phyloP scores from a whole-genome alignment of 2,329 filamentous ascomycete genomes.

The Tolypocladium cylindrosporum region DNA sequence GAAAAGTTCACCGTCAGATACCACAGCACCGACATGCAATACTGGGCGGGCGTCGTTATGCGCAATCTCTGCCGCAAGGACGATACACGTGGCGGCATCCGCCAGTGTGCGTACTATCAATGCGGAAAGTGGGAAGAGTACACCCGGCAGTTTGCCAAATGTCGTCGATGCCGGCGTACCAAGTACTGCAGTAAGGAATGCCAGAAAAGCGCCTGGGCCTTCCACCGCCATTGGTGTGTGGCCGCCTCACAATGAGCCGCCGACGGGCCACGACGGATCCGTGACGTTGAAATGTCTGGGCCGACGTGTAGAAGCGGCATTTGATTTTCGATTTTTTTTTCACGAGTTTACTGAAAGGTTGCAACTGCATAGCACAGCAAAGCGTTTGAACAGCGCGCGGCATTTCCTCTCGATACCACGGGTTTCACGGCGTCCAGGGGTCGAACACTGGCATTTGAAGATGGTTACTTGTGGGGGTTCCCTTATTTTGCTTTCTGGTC shows the following conservation, averaged over 20 bases:
- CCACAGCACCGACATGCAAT: constrained; percentile 95
- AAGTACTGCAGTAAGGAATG: constrained; percentile 99
- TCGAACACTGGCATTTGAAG: constrained; percentile 12
- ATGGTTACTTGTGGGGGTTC: constrained; percentile 2
- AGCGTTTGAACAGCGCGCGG: constrained; percentile 29
- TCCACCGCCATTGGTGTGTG: constrained; percentile 95
- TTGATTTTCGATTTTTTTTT: constrained; percentile 14
- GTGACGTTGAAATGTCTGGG: neutral
- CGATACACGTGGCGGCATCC: constrained; percentile 84
- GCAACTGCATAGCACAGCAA: constrained; percentile 30
- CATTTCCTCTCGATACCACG: constrained; percentile 35
- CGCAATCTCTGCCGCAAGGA: constrained; percentile 97
- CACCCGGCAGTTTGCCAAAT: constrained; percentile 95
- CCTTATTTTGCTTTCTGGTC: constrained; percentile 1
- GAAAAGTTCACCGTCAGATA: constrained; percentile 97
- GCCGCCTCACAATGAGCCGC: constrained; percentile 47
- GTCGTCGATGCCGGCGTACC: constrained; percentile 85
- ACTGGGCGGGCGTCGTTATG: constrained; percentile 99
- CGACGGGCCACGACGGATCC: neutral
- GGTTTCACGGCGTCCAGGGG: constrained; percentile 18
- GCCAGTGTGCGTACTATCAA: constrained; percentile 95
- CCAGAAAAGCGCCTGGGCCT: constrained; percentile 98
- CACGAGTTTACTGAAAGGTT: constrained; percentile 17
- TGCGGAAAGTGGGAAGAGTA: constrained; percentile 98
- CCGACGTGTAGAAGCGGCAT: neutral